Percentiles rank a stretch among this genome's conserved stretches.
phyloP scores from a whole-genome alignment of 2,329 filamentous ascomycete species.

The Colletotrichum sp. region DNA sequence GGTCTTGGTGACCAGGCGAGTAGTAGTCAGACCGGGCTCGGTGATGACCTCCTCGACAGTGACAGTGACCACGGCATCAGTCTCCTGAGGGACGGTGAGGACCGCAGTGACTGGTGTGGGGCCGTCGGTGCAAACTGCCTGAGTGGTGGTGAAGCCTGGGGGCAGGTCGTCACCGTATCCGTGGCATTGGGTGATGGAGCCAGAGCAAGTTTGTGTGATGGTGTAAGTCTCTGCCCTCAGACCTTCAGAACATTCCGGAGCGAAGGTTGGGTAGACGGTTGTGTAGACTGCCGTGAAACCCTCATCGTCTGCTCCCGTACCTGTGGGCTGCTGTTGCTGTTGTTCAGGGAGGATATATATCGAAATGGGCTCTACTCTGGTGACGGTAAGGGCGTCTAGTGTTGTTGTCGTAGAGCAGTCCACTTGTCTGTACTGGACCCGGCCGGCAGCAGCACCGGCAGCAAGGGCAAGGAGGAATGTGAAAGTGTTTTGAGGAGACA shows the following conservation, averaged over 20 bases:
- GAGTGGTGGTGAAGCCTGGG: constrained; percentile 9
- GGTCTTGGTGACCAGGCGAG: constrained; percentile 1
- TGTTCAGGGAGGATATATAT: constrained; percentile 7
- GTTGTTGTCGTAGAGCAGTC: constrained; percentile 8
- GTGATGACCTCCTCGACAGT: neutral
- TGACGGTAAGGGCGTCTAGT: constrained; percentile 12
- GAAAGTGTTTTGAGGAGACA: constrained; percentile 3
- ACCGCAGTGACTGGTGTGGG: constrained; percentile 6
- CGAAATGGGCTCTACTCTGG: constrained; percentile 15
- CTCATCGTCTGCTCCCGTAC: constrained; percentile 2
- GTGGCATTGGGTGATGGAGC: constrained; percentile 2
- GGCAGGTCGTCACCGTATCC: constrained; percentile 2
- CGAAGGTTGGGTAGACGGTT: constrained; percentile 16
- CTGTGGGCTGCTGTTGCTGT: neutral
- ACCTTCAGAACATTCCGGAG: neutral
- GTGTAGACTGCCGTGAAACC: constrained; percentile 2
- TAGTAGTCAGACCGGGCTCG: neutral
- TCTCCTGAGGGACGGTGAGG: constrained; percentile 1
- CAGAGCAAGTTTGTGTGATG: constrained; percentile 16
- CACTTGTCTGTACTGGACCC: constrained; percentile 2
- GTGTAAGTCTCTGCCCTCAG: constrained; percentile 13
- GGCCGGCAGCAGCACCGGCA: neutral
- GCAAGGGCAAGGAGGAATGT: constrained; percentile 8
- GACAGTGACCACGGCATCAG: constrained; percentile 2
- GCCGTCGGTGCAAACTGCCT: constrained; percentile 5